phyloP scores from a whole-genome alignment of 2,329 filamentous ascomycete species.

The Xylaria arbuscula region DNA sequence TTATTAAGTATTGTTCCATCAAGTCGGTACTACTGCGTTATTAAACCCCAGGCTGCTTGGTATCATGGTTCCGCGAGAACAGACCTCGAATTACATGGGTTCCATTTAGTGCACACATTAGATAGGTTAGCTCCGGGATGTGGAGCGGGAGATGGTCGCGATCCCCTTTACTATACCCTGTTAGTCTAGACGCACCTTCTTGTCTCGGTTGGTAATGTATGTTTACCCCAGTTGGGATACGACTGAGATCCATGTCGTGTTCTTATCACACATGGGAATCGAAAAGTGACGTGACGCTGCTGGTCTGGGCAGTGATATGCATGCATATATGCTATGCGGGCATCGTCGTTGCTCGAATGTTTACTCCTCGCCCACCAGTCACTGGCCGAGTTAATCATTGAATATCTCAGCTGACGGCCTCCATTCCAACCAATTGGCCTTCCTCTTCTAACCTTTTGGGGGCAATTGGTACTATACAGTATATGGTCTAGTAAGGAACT shows the following conservation, averaged over 20 bases:
- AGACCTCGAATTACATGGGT: too few relatives aligned
- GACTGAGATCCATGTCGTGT: background rate
- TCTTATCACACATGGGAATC: constrained; percentile 29
- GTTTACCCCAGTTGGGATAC: too few relatives aligned
- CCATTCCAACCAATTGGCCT: constrained; percentile 6
- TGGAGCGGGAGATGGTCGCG: constrained; percentile 7
- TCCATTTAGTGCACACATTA: background rate
- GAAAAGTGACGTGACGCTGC: constrained; percentile 23
- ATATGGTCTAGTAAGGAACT: background rate
- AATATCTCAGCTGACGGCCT: background rate
- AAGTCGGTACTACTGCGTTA: too few relatives aligned
- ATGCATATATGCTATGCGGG: constrained; percentile 20
- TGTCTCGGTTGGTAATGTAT: constrained; percentile 25
- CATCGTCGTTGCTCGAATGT: background rate
- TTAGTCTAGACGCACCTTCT: constrained; percentile 31
- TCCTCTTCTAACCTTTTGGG: background rate
- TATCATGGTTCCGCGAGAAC: too few relatives aligned
- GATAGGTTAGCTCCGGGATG: constrained; percentile 13
- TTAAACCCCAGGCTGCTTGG: too few relatives aligned
- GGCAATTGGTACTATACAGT: background rate
- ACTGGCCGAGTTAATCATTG: background rate
- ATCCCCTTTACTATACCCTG: constrained; percentile 18
- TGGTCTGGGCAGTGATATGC: constrained; percentile 9
- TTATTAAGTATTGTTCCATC: too few relatives aligned
- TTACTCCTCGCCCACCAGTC: constrained; percentile 5